Conservation (phyloP, 305 asterid genomes). For the Fraxinus platypoda region DNA sequence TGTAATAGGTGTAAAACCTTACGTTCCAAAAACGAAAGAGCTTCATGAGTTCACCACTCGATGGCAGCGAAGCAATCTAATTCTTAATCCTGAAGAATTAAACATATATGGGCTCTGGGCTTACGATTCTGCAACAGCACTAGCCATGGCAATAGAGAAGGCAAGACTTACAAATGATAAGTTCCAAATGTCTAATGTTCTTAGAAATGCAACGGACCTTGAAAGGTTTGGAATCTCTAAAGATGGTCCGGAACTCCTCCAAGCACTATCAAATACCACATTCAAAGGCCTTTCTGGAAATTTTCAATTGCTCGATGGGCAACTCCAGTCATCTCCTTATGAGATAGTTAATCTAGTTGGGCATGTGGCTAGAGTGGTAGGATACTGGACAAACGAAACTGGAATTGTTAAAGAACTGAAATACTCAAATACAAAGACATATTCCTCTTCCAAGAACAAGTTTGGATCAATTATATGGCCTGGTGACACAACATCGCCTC, state of each 20-base stretch:
- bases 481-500: constrained; percentile 34
- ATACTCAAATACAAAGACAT: not conserved
- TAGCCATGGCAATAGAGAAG: constrained; percentile 60
- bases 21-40: constrained; percentile 34
- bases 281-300: constrained; percentile 35
- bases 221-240: constrained; percentile 27
- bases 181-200: constrained; percentile 15
- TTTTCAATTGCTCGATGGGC: constrained; percentile 25
- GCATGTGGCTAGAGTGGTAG: constrained; percentile 19
- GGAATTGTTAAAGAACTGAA: not conserved
- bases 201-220: constrained; percentile 20
- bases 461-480: constrained; percentile 55
- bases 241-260: constrained; percentile 29
- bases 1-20: constrained; percentile 55
- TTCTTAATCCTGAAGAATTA: constrained; percentile 18
- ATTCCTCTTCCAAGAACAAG: constrained; percentile 17
- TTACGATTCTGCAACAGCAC: constrained; percentile 49
- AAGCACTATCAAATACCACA: constrained; percentile 16
- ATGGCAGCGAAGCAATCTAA: constrained; percentile 25
- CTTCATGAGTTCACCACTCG: constrained; percentile 29
- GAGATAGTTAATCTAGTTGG: constrained; percentile 28
- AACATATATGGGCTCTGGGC: constrained; percentile 56
- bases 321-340: constrained; percentile 30
- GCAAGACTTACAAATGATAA: constrained; percentile 18
- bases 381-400: constrained; percentile 32